phyloP scores from a whole-genome alignment of 129 eudicot species.

The Saussurea involucrata region DNA sequence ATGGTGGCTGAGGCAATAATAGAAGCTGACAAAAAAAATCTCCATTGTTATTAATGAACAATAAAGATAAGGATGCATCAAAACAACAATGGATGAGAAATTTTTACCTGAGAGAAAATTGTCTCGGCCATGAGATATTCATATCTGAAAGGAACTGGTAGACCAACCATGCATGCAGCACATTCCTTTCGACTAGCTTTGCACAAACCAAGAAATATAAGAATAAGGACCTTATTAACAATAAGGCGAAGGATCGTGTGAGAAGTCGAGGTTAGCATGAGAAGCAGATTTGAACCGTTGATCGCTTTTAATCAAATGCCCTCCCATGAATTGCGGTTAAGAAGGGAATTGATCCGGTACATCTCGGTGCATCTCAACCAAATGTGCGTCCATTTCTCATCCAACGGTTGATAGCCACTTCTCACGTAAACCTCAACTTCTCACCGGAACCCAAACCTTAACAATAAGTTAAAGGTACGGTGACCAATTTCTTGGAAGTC shows the following conservation, averaged over 20 bases:
- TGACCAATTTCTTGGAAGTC: background rate
- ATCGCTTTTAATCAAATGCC: too few relatives aligned
- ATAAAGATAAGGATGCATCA: slow-evolving; percentile 1
- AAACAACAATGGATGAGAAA: background rate
- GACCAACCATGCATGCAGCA: slow-evolving; percentile 94
- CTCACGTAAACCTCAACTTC: too few relatives aligned
- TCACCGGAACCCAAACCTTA: too few relatives aligned
- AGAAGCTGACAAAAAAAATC: slow-evolving; percentile 61
- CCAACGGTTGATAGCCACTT: too few relatives aligned
- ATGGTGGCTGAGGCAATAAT: slow-evolving; percentile 89
- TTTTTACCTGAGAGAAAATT: slow-evolving; percentile 85
- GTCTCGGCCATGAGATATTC: slow-evolving; percentile 99
- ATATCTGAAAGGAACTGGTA: slow-evolving; percentile 90
- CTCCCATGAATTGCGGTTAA: too few relatives aligned
- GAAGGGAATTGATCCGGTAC: too few relatives aligned
- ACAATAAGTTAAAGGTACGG: background rate
- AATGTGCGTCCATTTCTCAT: too few relatives aligned
- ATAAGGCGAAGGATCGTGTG: too few relatives aligned
- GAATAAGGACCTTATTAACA: slow-evolving; percentile 28
- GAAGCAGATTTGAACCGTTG: too few relatives aligned
- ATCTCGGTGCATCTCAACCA: too few relatives aligned
- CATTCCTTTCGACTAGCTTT: slow-evolving; percentile 99
- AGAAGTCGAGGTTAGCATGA: too few relatives aligned
- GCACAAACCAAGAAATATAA: slow-evolving; percentile 56
- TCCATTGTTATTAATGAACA: background rate